Percentiles rank a stretch among this genome's conserved stretches.
phyloP scores from a whole-genome alignment of 2,329 filamentous ascomycete species.

The Dendryphion nanum region DNA sequence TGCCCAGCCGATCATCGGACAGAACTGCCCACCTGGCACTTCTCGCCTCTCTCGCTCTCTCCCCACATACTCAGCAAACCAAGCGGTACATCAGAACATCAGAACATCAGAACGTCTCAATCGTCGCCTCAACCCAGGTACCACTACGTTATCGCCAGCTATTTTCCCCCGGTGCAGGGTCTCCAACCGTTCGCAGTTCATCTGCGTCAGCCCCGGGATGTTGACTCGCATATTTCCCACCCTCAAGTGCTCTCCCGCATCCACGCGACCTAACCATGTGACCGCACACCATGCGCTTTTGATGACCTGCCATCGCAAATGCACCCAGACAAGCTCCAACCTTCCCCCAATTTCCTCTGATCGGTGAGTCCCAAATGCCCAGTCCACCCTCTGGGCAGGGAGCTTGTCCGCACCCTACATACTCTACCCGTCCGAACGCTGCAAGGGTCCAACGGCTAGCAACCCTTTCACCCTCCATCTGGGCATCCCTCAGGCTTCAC shows the following conservation, averaged over 20 bases:
- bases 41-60: not conserved
- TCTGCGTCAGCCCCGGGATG: slow-evolving; percentile 24
- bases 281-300: slow-evolving; percentile 12
- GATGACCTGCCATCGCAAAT: not conserved
- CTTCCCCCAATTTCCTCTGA: too few relatives aligned
- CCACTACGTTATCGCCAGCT: too few relatives aligned
- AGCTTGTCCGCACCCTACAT: too few relatives aligned
- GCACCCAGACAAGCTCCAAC: too few relatives aligned
- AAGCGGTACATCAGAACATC: not conserved
- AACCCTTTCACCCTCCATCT: too few relatives aligned
- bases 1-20: not conserved
- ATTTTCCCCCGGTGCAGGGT: slow-evolving; percentile 4
- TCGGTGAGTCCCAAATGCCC: too few relatives aligned
- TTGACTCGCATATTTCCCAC: slow-evolving; percentile 36
- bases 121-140: not conserved
- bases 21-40: not conserved
- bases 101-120: not conserved
- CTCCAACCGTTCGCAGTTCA: slow-evolving; percentile 9
- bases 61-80: not conserved
- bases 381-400: too few relatives aligned
- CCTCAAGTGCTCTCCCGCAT: slow-evolving; percentile 6
- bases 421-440: too few relatives aligned
- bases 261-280: slow-evolving; percentile 22
- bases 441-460: too few relatives aligned
- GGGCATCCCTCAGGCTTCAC: too few relatives aligned